phyloP scores from a whole-genome alignment of 495 filamentous ascomycete species.

The Chaetomium tenue region DNA sequence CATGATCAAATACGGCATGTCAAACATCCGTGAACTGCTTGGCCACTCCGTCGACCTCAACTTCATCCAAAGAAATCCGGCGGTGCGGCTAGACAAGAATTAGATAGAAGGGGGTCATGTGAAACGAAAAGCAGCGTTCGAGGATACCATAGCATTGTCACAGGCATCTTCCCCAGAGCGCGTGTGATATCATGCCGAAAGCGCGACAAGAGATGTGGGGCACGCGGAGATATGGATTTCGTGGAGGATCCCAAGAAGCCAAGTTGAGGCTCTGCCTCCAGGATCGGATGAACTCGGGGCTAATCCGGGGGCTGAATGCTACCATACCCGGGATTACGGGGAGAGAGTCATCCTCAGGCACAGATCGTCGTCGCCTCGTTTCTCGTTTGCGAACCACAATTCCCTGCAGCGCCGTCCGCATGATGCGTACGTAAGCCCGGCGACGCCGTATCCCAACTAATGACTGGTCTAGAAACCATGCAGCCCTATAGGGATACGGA shows the following conservation, averaged over 20 bases:
- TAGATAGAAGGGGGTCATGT: constrained; percentile 36
- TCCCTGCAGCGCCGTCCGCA: constrained; percentile 13
- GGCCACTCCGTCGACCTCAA: constrained; percentile 82
- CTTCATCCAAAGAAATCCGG: constrained; percentile 79
- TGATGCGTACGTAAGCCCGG: constrained; percentile 11
- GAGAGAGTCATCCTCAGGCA: constrained; percentile 17
- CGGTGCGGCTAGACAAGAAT: constrained; percentile 74
- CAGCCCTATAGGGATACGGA: constrained; percentile 19
- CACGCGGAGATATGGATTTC: not conserved
- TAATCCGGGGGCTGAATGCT: not conserved
- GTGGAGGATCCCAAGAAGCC: not conserved
- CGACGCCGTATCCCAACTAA: constrained; percentile 15
- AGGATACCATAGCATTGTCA: not conserved
- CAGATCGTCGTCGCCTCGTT: constrained; percentile 10
- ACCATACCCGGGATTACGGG: not conserved
- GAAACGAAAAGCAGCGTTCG: not conserved
- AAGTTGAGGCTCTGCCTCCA: not conserved
- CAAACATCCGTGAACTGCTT: constrained; percentile 79
- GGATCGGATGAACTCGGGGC: not conserved
- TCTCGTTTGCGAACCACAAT: constrained; percentile 21
- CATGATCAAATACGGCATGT: constrained; percentile 93
- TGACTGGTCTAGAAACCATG: constrained; percentile 3
- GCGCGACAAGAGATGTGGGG: not conserved
- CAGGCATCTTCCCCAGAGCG: not conserved
- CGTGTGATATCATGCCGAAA: constrained; percentile 1